Base-by-base conservation (phyloP, 2,329 filamentous ascomycete species). In the Bipolaris zeicola region DNA sequence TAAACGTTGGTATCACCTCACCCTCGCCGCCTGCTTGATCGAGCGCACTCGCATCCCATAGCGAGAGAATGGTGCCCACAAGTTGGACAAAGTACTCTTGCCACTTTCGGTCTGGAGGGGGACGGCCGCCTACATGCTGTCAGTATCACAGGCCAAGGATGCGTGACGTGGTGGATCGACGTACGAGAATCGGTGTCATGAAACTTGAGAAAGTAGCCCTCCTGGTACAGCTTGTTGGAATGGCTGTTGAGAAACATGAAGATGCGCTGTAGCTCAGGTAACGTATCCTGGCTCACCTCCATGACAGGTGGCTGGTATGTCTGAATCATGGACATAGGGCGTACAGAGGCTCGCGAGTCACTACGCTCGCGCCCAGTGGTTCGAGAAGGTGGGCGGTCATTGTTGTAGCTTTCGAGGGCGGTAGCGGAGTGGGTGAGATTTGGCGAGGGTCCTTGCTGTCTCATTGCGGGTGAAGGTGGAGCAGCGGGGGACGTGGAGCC, bases 61-160 rank as follows among this genome's bases (percentile, higher is more conserved):
- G 80, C 6, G 95, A 97, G 55, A 99, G 80, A 14, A 98, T 91
- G 1, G 95, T 98, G 63, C 95, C 95, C 16, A 97, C 92, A 14
- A 99, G 87, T 75, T 98, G 95, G 41, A 94, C 93, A 78, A 98
- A 99, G 77, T 92, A 97, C 81, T 99, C 95, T 36, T 90, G 90
- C 95, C 95, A 99, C 63, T 87, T 91, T 67, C 95, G 85, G 76
- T 97, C 93, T 39, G 85, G 78, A 72, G 94, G 96, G 10, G 92
- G 90, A 61, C 89, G 88, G 48, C 95, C 95, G 77, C 94, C 92
- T 96, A 76, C 60, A 63, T 57, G 41, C 46, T 31, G 65, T 72
- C 43, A 74, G 66, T 64, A 52, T 58, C 56, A 64, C 60, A 46
- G 34, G 44, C 39, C 50, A 48, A 34, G 14, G 14, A 50, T 57